A percentile compares a stretch with the other conserved stretches of the same genome.
Conservation (phyloP, 2,329 filamentous ascomycete species). For the Venturia aucupariae region DNA sequence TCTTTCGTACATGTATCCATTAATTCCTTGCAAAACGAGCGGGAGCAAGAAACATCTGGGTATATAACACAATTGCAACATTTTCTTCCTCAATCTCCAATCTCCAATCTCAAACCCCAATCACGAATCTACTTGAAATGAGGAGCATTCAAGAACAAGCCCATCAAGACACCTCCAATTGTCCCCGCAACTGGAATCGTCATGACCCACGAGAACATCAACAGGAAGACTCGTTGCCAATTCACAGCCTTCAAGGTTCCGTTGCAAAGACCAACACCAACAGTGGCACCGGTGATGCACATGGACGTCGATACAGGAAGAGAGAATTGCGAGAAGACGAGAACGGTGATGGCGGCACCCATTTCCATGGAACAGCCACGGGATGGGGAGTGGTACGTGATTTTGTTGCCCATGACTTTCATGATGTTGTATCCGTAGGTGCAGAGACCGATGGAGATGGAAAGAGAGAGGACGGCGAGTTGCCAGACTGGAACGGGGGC, state of each 20-base stretch:
- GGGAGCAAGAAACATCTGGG: no score
- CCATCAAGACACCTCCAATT: constrained; percentile 39
- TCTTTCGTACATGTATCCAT: no score
- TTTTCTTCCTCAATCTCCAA: no score
- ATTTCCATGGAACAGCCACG: constrained; percentile 64
- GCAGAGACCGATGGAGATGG: constrained; percentile 48
- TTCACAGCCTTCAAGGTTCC: constrained; percentile 64
- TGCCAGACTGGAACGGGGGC: constrained; percentile 51
- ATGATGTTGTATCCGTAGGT: constrained; percentile 59
- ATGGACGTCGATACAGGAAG: constrained; percentile 59
- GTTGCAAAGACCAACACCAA: constrained; percentile 71
- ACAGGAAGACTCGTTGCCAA: constrained; percentile 58
- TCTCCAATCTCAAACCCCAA: no score
- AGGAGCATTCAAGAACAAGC: constrained; percentile 48
- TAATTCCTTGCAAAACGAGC: no score
- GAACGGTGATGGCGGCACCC: constrained; percentile 67
- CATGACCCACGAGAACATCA: constrained; percentile 58
- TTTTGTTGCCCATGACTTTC: constrained; percentile 74
- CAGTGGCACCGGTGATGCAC: constrained; percentile 73
- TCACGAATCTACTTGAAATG: constrained; percentile 8
- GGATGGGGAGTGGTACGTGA: constrained; percentile 58
- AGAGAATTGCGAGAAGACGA: constrained; percentile 56
- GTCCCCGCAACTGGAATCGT: constrained; percentile 56
- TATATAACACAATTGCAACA: no score
- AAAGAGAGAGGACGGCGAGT: constrained; percentile 44